These are phyloP conservation scores for Didymella segeticola DNA, from an alignment of 2,329 filamentous ascomycete species.

Conservation along the genomic window DNA sequence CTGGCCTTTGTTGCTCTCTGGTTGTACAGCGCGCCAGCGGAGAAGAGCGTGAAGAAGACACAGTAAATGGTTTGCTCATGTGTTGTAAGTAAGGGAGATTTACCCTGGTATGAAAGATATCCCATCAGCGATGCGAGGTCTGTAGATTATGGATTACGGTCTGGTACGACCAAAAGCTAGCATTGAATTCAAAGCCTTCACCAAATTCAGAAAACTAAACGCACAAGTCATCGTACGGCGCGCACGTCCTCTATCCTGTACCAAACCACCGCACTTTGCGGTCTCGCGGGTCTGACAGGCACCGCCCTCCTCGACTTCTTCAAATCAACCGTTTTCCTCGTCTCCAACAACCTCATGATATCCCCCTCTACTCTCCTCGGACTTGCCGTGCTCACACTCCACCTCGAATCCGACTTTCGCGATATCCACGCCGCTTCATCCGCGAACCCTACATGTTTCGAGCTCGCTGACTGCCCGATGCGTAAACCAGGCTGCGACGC, in stretches of 20 bases:
- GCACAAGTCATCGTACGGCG: background rate
- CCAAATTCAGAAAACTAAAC: background rate
- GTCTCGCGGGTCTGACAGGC: slow-evolving; percentile 27
- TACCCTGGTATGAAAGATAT: slow-evolving; percentile 9
- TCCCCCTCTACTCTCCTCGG: slow-evolving; percentile 5
- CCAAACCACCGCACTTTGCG: slow-evolving; percentile 27
- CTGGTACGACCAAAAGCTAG: slow-evolving; percentile 14
- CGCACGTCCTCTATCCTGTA: background rate
- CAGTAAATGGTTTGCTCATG: slow-evolving; percentile 42
- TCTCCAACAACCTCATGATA: slow-evolving; percentile 25
- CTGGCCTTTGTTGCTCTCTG: slow-evolving; percentile 84
- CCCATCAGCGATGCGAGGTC: slow-evolving; percentile 18
- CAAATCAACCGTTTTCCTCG: slow-evolving; percentile 23
- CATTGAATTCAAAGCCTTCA: slow-evolving; percentile 15
- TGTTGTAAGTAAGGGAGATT: slow-evolving; percentile 9
- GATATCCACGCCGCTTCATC: slow-evolving; percentile 23
- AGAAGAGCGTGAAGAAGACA: slow-evolving; percentile 58
- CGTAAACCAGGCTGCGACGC: no score
- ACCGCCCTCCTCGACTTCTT: slow-evolving; percentile 21
- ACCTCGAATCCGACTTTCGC: slow-evolving; percentile 11
- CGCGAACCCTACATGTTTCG: slow-evolving; percentile 20
- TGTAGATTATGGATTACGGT: slow-evolving; percentile 16
- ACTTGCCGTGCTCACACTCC: slow-evolving; percentile 15
- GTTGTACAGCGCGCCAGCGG: slow-evolving; percentile 75
- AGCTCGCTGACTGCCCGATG: no score